Conservation (phyloP, 164 flowering plant species). For the Sedum album region DNA sequence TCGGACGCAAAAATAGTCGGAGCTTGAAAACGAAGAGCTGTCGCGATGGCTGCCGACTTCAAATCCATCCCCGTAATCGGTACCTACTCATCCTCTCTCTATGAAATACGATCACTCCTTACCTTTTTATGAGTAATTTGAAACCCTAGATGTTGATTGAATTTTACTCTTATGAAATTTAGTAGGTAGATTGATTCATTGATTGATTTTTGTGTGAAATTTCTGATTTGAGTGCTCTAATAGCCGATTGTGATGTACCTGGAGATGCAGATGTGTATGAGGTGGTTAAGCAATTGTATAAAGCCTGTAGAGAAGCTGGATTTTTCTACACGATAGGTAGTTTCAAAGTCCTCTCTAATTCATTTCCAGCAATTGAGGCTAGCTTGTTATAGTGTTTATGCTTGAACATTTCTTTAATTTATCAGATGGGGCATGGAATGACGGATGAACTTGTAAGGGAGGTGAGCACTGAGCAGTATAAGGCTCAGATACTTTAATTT, state of each 20-base stretch:
- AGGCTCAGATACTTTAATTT: conserved; percentile 52
- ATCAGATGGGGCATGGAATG: conserved; percentile 78
- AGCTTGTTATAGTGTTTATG: too few species aligned
- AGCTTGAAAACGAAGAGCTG: too few species aligned
- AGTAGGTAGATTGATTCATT: background rate
- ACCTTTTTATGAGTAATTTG: background rate
- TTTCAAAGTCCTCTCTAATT: background rate
- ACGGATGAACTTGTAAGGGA: conserved; percentile 64
- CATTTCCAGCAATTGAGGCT: background rate
- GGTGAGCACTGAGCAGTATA: conserved; percentile 45
- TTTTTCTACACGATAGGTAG: conserved; percentile 80
- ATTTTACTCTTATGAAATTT: background rate
- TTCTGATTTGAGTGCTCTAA: conserved; percentile 60
- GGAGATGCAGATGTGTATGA: conserved; percentile 47
- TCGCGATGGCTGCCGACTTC: conserved; percentile 25
- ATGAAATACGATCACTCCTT: background rate
- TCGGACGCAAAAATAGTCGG: too few species aligned
- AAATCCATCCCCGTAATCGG: conserved; percentile 57
- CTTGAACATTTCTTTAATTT: background rate
- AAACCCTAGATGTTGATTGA: background rate
- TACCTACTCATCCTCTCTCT: conserved; percentile 10
- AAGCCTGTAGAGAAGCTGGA: conserved; percentile 82
- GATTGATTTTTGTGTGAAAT: background rate
- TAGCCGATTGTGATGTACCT: conserved; percentile 63
- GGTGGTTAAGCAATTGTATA: conserved; percentile 57